These are phyloP conservation scores for Tetracentron sinense DNA, from an alignment of 164 flowering plant genomes.

Conservation along the genomic window DNA sequence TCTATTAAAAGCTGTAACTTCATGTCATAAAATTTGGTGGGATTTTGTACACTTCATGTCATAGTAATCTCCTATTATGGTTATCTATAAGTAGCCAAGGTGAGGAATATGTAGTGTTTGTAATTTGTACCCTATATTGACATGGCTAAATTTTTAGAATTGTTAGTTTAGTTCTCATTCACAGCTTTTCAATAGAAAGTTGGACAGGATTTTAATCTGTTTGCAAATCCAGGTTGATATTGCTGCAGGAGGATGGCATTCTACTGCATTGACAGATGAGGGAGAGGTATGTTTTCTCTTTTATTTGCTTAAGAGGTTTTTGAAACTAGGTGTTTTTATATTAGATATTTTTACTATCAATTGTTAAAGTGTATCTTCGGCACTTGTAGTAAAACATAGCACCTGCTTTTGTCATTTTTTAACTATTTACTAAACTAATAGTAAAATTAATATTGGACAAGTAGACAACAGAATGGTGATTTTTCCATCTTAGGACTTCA, in stretches of 20 bases:
- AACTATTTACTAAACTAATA: not conserved
- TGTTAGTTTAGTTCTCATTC: not conserved
- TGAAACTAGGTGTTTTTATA: not conserved
- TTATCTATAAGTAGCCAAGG: too few relatives aligned
- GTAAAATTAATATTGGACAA: not conserved
- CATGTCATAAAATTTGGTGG: too few relatives aligned
- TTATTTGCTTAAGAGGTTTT: not conserved
- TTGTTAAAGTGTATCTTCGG: not conserved
- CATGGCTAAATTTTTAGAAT: too few relatives aligned
- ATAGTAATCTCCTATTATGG: not conserved
- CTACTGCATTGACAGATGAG: constrained; percentile 82
- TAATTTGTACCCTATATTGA: not conserved
- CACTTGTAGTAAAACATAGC: not conserved
- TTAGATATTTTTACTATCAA: not conserved
- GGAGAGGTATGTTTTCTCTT: constrained; percentile 67
- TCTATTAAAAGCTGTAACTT: too few relatives aligned
- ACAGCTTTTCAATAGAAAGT: not conserved
- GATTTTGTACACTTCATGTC: too few relatives aligned
- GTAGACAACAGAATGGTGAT: not conserved
- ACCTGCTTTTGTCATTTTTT: too few relatives aligned
- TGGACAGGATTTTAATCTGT: not conserved
- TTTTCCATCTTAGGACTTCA: too few relatives aligned
- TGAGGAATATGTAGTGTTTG: not conserved
- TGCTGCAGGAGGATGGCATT: constrained; percentile 99
- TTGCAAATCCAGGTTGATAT: constrained; percentile 71